These are phyloP conservation scores for Castanopsis chinensis DNA, from an alignment of 306 rosid genomes.

Conservation along the genomic window DNA sequence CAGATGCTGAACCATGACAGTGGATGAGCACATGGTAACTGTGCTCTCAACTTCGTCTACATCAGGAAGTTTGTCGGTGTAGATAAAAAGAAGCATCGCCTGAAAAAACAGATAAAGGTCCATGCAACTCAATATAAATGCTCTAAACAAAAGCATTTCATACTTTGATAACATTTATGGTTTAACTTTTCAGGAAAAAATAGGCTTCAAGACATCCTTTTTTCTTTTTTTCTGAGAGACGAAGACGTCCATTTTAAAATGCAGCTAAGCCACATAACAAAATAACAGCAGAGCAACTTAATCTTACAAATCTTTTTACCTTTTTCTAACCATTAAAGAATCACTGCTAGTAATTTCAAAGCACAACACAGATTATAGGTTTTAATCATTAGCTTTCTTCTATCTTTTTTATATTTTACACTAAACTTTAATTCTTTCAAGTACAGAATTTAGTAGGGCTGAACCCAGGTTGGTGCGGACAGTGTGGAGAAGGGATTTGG, in stretches of 20 bases:
- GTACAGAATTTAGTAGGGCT: no score
- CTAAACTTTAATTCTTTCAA: not conserved
- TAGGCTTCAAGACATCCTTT: not conserved
- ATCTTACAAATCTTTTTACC: not conserved
- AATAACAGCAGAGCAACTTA: not conserved
- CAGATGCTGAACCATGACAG: slow-evolving; percentile 83
- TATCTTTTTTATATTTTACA: not conserved
- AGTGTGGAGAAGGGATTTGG: no score
- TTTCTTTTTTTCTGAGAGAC: no score
- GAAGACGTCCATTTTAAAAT: not conserved
- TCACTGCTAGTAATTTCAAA: not conserved
- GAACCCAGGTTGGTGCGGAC: no score
- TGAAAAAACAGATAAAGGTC: slow-evolving; percentile 29
- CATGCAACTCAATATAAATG: slow-evolving; percentile 3
- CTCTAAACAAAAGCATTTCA: slow-evolving; percentile 13
- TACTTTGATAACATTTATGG: not conserved
- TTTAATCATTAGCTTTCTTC: not conserved
- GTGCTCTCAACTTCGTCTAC: slow-evolving; percentile 60
- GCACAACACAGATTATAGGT: not conserved
- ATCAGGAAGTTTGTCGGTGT: slow-evolving; percentile 65
- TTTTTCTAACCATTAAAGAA: not conserved
- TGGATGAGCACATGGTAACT: slow-evolving; percentile 47
- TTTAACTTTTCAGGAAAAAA: slow-evolving; percentile 7
- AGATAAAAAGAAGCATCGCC: slow-evolving; percentile 85
- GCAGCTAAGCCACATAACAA: not conserved